phyloP scores from a whole-genome alignment of 148 eudicot genomes.

The Suaeda aralocaspica region DNA sequence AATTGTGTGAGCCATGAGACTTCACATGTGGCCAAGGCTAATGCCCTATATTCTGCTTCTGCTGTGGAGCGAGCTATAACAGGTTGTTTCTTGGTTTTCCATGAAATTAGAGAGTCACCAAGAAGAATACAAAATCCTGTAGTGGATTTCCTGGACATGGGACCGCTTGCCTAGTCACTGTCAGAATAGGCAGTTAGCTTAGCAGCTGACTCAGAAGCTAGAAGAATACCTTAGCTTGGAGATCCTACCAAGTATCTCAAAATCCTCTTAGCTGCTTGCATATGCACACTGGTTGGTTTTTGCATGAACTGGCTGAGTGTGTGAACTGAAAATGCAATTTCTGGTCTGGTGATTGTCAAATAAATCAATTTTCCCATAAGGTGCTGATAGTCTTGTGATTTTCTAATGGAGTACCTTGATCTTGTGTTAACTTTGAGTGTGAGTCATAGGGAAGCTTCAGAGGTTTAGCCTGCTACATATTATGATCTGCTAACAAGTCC shows the following conservation, averaged over 20 bases:
- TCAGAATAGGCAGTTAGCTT: not conserved
- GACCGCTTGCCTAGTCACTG: not conserved
- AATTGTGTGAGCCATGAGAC: not conserved
- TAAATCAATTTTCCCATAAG: not conserved
- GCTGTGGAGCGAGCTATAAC: not conserved
- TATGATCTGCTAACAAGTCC: not conserved
- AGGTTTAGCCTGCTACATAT: not conserved
- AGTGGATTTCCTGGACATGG: not conserved
- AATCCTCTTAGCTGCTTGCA: not conserved
- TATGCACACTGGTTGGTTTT: not conserved
- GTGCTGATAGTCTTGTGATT: not conserved
- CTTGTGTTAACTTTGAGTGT: not conserved
- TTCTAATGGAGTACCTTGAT: not conserved
- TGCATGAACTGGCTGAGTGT: not conserved
- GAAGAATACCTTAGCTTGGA: not conserved
- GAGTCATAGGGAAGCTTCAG: not conserved
- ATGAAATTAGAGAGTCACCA: not conserved
- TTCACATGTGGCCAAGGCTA: not conserved
- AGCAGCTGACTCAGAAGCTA: not conserved
- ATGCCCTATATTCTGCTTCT: not conserved
- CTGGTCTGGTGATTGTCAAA: not conserved
- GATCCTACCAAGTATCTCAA: not conserved
- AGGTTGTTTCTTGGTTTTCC: not conserved
- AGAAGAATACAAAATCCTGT: not conserved
- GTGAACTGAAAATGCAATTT: not conserved